Base-by-base conservation (phyloP, 2,329 filamentous ascomycete species). In the Teratosphaeriaceae sp. region DNA sequence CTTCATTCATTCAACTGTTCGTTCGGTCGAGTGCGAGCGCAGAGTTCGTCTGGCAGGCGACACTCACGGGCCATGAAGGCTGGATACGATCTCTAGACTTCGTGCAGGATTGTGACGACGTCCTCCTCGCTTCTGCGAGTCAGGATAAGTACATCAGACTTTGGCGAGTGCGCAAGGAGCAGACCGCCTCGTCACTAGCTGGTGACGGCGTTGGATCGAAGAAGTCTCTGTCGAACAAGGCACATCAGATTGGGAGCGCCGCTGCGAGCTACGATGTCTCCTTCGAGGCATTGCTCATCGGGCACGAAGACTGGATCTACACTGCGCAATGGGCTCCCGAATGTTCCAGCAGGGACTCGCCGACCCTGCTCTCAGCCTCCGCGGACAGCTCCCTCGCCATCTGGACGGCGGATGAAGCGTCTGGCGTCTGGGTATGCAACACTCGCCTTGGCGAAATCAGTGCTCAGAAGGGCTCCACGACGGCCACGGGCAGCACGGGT, bases 291-390 rank as follows among this genome's bases (percentile, higher is more conserved):
- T 72, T 98, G 2, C 75, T 98, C 5, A 77, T 98, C 2, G 92
- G 92, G 7, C 92, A 98, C 59, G 92, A 98, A 61, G 92, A 98
- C 59, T 98, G 92, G 92, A 90, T 98, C 44, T 97, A 95, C 65
- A 94, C 85, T 43, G 82, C 86, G 2, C 73, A 74, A 42, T 96
- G 89, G 89, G 75, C 77, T 46, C 71, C 72, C 5, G 62, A 70
- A 33, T 57, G 66, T 12, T 66, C 70, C 45, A 65, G 63, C 38
- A 66, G 61, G 2, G 45, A 49, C 15, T 27, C 40, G 11, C 53
- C 57, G 13, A 78, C 74, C 46, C 71, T 85, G 11, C 76, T 98
- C 3, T 89, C 90, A 2, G 83, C 90, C 0, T 97, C 92, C 2
- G 92, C 92, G 3, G 92, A 98, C 61, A 97, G 95, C 61, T 96